Base-by-base conservation (phyloP, 176 grass and related monocot genomes). In the Metroxylon sagu region DNA sequence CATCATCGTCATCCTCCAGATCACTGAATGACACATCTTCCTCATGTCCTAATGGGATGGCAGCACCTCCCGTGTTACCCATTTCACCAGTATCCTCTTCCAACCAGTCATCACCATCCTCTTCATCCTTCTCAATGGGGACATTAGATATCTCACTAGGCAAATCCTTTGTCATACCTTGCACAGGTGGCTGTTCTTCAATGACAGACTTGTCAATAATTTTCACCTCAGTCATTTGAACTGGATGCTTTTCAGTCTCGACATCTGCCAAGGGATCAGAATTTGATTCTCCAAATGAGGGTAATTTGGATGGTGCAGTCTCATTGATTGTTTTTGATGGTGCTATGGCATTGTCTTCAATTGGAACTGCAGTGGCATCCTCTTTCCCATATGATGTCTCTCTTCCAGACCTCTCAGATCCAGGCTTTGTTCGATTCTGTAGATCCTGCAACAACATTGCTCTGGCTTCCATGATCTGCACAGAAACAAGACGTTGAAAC, bases 11-110 rank as follows among this genome's bases (percentile, higher is more conserved):
- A 18, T 80, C 73, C 64, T 89, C 86, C 29, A 90, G 72, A 26
- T 90, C 87, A 29, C 87, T 90, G 68, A 90, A 90, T 1, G 79
- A 90, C 1, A 90, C 68, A 18, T 90, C 87, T 28, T 90, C 87
- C 28, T 90, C 87, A 25, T 53, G 68, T 8, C 67, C 82, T 29
- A 83, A 71, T 48, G 72, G 56, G 16, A 67, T 74, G 66, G 49
- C 61, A 18, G 60, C 27, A 35, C 15, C 18, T 16, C 28, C 53
- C 66, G 61, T 49, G 25, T 29, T 52, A n/a, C 19, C 68, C 14
- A 26, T 25, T 58, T 70, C 82, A 25, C 68, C 72, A 0, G 7
- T 19, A 16, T 75, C 61, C 30, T 85, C 75, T 2, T 89, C 71
- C 3, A 73, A 80, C 79, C 87, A 90, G 29, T 80, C 87, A 3